A percentile compares a stretch with the other conserved stretches of the same genome.
Evolutionary conservation across 768 basidiomycete species (phyloP).

Genomic region (Tylopilus sp.): DNA sequence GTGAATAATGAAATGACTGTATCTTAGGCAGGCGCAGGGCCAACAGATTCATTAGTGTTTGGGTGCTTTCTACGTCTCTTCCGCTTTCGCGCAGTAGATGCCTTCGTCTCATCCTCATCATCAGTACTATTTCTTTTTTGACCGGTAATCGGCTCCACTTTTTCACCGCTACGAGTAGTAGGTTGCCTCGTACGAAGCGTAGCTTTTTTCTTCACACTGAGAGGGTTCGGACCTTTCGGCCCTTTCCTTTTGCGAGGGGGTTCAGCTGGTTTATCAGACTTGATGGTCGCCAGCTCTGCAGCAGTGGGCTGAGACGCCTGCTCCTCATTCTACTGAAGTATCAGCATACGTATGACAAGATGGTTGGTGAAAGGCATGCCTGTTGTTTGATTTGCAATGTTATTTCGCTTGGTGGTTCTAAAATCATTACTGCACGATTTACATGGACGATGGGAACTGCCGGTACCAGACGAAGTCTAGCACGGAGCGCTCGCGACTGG

Average conservation of each 20-base stretch:
- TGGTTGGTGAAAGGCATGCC: constrained; percentile 35
- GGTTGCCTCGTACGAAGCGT: constrained; percentile 6
- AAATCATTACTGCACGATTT: constrained; percentile 87
- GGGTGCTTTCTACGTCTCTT: constrained; percentile 23
- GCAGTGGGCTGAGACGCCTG: constrained; percentile 50
- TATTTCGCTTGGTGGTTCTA: constrained; percentile 83
- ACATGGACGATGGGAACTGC: constrained; percentile 89
- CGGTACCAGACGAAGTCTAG: constrained; percentile 66
- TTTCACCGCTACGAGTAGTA: background rate
- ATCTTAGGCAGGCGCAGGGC: background rate
- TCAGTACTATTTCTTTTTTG: constrained; percentile 19
- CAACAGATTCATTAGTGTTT: background rate
- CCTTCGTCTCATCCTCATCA: background rate
- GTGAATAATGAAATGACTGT: background rate
- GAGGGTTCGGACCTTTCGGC: constrained; percentile 87
- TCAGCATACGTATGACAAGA: background rate
- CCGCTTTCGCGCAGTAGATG: constrained; percentile 9
- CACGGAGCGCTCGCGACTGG: constrained; percentile 72
- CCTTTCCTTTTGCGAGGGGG: constrained; percentile 58
- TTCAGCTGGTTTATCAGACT: constrained; percentile 30
- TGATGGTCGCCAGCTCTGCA: constrained; percentile 46
- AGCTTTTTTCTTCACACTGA: constrained; percentile 89
- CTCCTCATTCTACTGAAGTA: constrained; percentile 53
- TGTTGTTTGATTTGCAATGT: constrained; percentile 67
- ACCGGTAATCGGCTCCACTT: background rate